Conservation (phyloP, 1,284 basidiomycete genomes). For the Ceratobasidium theobromae region DNA sequence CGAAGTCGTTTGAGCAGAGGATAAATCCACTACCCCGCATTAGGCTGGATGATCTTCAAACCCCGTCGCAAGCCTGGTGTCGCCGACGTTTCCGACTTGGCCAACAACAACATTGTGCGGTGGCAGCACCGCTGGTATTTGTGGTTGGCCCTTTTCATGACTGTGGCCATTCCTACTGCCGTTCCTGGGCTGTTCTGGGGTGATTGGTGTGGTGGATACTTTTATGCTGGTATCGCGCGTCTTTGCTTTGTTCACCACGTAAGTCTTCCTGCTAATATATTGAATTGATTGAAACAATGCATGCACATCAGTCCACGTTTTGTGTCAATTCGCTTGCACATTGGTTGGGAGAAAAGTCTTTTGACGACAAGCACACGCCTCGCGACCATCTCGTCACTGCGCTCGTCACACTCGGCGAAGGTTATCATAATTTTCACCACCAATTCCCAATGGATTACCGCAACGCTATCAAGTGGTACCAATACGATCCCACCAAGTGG, state of each 20-base stretch:
- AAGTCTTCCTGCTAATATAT: slow-evolving; percentile 42
- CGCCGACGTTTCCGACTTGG: slow-evolving; percentile 84
- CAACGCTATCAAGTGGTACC: slow-evolving; percentile 91
- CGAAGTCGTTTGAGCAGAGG: not conserved
- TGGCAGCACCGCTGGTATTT: slow-evolving; percentile 90
- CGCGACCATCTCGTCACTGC: slow-evolving; percentile 86
- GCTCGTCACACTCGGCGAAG: slow-evolving; percentile 85
- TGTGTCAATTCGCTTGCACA: slow-evolving; percentile 95
- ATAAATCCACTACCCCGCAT: not conserved
- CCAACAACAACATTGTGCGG: slow-evolving; percentile 70
- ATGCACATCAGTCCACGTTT: slow-evolving; percentile 75
- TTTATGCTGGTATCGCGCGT: slow-evolving; percentile 83
- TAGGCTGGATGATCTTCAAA: slow-evolving; percentile 87
- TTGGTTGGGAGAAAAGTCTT: slow-evolving; percentile 89
- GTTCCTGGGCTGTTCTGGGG: slow-evolving; percentile 82
- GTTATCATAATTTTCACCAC: slow-evolving; percentile 97
- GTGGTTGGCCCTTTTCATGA: slow-evolving; percentile 69
- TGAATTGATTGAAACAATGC: not conserved
- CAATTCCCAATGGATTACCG: slow-evolving; percentile 95
- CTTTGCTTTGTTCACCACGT: slow-evolving; percentile 89
- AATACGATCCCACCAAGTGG: slow-evolving; percentile 90
- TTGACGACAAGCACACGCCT: slow-evolving; percentile 95
- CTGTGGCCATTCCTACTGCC: slow-evolving; percentile 70
- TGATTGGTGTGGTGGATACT: slow-evolving; percentile 80
- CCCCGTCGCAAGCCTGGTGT: slow-evolving; percentile 84